A percentile compares a stretch with the other conserved stretches of the same genome.
phyloP scores from a whole-genome alignment of 139 green algal genomes.

The Chlorella sp. region DNA sequence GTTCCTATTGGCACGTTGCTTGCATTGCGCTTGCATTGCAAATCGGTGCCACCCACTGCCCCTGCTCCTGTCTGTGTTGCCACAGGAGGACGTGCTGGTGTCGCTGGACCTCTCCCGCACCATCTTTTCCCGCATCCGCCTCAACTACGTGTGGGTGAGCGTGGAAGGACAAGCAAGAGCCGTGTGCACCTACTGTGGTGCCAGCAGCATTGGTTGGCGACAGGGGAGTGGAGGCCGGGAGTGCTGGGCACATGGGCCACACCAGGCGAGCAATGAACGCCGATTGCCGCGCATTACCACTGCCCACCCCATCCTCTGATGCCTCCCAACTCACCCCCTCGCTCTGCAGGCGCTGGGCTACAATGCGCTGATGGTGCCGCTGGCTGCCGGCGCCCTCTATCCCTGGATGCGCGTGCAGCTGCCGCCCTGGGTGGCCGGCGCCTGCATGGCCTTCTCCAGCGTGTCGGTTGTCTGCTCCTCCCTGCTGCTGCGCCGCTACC shows the following conservation, averaged over 20 bases:
- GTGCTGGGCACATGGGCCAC: no score
- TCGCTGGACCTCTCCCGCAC: conserved; percentile 78
- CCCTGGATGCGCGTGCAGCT: conserved; percentile 65
- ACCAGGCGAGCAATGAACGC: no score
- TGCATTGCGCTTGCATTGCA: no score
- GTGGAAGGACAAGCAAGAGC: background rate
- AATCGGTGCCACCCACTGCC: no score
- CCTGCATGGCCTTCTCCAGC: conserved; percentile 89
- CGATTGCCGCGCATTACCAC: no score
- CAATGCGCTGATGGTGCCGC: conserved; percentile 90
- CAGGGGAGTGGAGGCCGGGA: no score
- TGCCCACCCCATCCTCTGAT: no score
- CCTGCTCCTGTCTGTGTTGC: no score
- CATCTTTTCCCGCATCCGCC: conserved; percentile 88
- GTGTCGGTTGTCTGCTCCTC: conserved; percentile 90
- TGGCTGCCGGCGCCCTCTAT: conserved; percentile 78
- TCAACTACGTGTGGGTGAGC: conserved; percentile 91
- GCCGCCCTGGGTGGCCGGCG: conserved; percentile 93
- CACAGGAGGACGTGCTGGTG: conserved; percentile 84
- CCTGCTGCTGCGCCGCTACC: conserved; percentile 85
- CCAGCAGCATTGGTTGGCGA: background rate
- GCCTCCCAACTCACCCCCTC: no score
- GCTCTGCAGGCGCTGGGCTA: conserved; percentile 85
- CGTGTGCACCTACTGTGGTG: background rate
- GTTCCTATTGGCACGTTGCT: no score